Percentiles rank a stretch among this genome's conserved stretches.
Conservation (phyloP, 2,329 filamentous ascomycete species). For the Didymella lethalis region DNA sequence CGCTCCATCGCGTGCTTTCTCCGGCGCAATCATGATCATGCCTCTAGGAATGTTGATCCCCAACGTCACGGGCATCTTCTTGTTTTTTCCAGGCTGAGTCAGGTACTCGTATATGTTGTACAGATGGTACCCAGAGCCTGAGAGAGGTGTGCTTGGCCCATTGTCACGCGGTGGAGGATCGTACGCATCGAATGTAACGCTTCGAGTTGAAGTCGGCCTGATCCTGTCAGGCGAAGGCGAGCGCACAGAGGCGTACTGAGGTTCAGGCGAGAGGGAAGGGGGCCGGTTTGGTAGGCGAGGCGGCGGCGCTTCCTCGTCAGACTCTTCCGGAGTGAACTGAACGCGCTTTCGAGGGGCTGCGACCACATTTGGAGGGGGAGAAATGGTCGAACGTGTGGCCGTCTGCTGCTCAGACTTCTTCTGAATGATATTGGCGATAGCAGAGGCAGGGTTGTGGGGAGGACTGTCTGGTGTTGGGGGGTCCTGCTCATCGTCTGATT, state of each 20-base stretch:
- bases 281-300: slow-evolving; percentile 68
- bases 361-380: slow-evolving; percentile 61
- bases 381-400: slow-evolving; percentile 44
- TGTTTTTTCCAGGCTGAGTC: slow-evolving; percentile 93
- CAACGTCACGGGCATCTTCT: slow-evolving; percentile 97
- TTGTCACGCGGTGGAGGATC: slow-evolving; percentile 53
- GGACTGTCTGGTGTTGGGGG: slow-evolving; percentile 57
- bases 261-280: slow-evolving; percentile 61
- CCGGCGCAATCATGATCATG: slow-evolving; percentile 88
- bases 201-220: slow-evolving; percentile 50
- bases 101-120: slow-evolving; percentile 99
- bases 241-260: slow-evolving; percentile 51
- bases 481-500: slow-evolving; percentile 54
- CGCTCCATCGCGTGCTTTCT: slow-evolving; percentile 81
- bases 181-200: slow-evolving; percentile 53
- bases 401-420: slow-evolving; percentile 56
- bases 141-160: slow-evolving; percentile 49
- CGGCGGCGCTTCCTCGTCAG: slow-evolving; percentile 69
- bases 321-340: slow-evolving; percentile 70
- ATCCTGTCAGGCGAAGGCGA: slow-evolving; percentile 49
- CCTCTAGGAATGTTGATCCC: slow-evolving; percentile 92
- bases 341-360: slow-evolving; percentile 58
- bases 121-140: slow-evolving; percentile 85
- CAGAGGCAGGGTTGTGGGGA: slow-evolving; percentile 64
- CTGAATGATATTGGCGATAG: slow-evolving; percentile 62